These are phyloP conservation scores for Kockiozyma suomiensis DNA, from an alignment of 805 yeast species.

Conservation along the genomic window DNA sequence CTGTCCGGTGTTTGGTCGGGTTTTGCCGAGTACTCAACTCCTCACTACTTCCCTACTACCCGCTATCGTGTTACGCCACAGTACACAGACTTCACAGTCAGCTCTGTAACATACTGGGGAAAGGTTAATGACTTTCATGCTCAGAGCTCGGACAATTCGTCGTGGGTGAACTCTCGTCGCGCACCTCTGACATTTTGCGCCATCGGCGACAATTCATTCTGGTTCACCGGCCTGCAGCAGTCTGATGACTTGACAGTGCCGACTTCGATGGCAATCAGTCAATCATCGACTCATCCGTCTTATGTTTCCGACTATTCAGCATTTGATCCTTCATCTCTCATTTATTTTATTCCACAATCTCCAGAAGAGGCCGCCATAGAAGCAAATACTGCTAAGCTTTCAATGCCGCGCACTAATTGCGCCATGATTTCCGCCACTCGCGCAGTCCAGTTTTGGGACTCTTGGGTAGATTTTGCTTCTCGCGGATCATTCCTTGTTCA, in stretches of 20 bases:
- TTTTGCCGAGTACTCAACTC: constrained; percentile 7
- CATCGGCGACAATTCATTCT: constrained; percentile 15
- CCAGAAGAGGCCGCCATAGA: constrained; percentile 5
- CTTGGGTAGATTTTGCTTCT: background rate
- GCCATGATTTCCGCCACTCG: constrained; percentile 2
- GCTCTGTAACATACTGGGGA: constrained; percentile 5
- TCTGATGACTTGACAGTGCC: background rate
- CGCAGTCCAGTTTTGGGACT: constrained; percentile 22
- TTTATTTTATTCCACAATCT: constrained; percentile 4
- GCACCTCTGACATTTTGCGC: constrained; percentile 12
- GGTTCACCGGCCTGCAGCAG: constrained; percentile 13
- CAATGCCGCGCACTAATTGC: constrained; percentile 1
- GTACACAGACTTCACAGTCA: constrained; percentile 4
- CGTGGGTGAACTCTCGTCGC: background rate
- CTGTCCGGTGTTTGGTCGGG: background rate
- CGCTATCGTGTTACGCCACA: background rate
- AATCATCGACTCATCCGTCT: constrained; percentile 7
- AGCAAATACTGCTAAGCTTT: background rate
- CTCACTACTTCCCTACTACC: background rate
- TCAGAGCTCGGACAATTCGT: background rate
- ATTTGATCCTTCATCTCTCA: background rate
- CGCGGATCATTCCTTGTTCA: constrained; percentile 6
- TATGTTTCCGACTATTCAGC: background rate
- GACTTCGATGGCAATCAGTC: background rate
- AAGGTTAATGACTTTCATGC: background rate